Percentiles rank a stretch among this genome's conserved stretches.
Conservation (phyloP, 768 basidiomycete genomes). For the Amyloporia xantha region DNA sequence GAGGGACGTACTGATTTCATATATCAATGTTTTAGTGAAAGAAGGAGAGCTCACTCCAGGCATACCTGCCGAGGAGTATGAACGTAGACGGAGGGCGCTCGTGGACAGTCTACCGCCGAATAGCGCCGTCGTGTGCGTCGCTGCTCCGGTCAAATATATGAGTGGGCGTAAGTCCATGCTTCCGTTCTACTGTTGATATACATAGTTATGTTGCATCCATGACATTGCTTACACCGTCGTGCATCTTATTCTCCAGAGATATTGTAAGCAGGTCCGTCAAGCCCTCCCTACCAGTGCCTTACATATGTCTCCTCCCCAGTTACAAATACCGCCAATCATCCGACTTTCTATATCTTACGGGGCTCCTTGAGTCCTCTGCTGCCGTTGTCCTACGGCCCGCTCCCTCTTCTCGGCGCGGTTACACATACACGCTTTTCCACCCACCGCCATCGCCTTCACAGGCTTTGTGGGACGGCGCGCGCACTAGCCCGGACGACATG, state of each 20-base stretch:
- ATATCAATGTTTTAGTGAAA: not conserved
- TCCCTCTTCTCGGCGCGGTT: conserved; percentile 59
- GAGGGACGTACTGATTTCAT: not conserved
- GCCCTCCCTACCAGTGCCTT: conserved; percentile 6
- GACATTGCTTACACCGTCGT: conserved; percentile 4
- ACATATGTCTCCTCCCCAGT: conserved; percentile 36
- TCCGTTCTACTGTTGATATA: conserved; percentile 2
- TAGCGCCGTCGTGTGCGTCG: conserved; percentile 68
- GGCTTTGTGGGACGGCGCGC: conserved; percentile 92
- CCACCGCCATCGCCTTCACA: conserved; percentile 64
- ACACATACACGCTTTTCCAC: conserved; percentile 82
- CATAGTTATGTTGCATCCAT: too few relatives aligned
- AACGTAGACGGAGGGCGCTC: conserved; percentile 55
- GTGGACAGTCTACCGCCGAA: conserved; percentile 71
- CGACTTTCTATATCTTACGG: conserved; percentile 94
- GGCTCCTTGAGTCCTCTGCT: conserved; percentile 90
- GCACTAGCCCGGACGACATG: conserved; percentile 63
- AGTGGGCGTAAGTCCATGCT: conserved; percentile 55
- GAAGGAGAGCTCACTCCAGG: conserved; percentile 73
- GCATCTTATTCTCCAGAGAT: conserved; percentile 36
- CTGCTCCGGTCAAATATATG: conserved; percentile 83
- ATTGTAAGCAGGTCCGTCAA: conserved; percentile 47
- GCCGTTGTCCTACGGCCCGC: conserved; percentile 81
- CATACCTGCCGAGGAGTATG: conserved; percentile 73
- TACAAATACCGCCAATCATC: conserved; percentile 93